Percentiles rank a stretch among this genome's conserved stretches.
Conservation (phyloP, 2,329 filamentous ascomycete genomes). For the Fusarium neocosmosporiellum region DNA sequence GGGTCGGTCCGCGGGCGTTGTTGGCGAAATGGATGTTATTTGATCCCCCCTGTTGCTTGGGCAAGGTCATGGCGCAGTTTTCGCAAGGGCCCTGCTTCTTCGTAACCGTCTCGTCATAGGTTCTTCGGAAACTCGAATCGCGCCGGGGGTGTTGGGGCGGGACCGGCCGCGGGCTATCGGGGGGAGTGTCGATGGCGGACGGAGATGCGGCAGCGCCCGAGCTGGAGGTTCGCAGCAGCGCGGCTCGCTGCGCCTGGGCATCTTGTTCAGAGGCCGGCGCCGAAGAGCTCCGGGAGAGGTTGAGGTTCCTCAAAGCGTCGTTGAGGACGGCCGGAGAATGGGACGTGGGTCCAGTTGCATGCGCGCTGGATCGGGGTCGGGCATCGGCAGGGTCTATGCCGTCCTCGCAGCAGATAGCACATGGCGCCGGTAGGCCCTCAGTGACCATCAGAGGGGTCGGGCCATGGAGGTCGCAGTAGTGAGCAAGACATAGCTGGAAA, state of each 20-base stretch:
- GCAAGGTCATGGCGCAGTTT: conserved; percentile 74
- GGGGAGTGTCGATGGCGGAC: conserved; percentile 66
- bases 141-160: conserved; percentile 54
- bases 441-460: conserved; percentile 78
- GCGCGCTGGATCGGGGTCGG: conserved; percentile 55
- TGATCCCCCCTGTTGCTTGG: conserved; percentile 45
- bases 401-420: conserved; percentile 67
- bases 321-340: conserved; percentile 53
- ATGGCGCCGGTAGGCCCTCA: conserved; percentile 71
- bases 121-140: conserved; percentile 70
- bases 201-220: conserved; percentile 48
- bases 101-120: conserved; percentile 74
- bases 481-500: conserved; percentile 74
- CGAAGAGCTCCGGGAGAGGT: conserved; percentile 58
- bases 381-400: conserved; percentile 42
- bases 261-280: conserved; percentile 59
- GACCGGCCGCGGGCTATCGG: conserved; percentile 64
- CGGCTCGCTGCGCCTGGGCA: conserved; percentile 55
- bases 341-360: conserved; percentile 48
- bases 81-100: conserved; percentile 73
- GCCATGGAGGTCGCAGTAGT: conserved; percentile 78
- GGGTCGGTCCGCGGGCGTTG: too few species aligned
- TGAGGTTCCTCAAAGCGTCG: conserved; percentile 61
- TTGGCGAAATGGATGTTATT: conserved; percentile 45
- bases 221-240: conserved; percentile 55